A percentile compares a stretch with the other conserved stretches of the same genome.
These are phyloP conservation scores for Lasiodiplodia sp. DNA, from an alignment of 2,329 filamentous ascomycete species.

Conservation along the genomic window DNA sequence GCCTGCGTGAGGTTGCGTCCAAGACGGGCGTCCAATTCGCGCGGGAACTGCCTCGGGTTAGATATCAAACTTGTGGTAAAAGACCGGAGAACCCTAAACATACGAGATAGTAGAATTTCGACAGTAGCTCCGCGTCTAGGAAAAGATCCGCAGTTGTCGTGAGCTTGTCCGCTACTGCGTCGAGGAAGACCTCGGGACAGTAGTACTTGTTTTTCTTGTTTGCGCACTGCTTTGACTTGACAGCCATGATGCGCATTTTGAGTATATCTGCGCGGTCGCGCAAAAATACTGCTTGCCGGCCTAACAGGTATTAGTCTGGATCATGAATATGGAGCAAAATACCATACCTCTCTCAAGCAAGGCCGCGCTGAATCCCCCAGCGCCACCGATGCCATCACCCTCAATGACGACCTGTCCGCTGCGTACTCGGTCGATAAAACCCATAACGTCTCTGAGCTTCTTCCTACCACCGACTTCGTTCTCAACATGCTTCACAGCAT, in stretches of 20 bases:
- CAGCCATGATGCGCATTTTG: conserved; percentile 84
- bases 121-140: conserved; percentile 94
- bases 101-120: conserved; percentile 92
- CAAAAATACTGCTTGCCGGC: conserved; percentile 91
- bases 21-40: conserved; percentile 86
- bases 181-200: conserved; percentile 97
- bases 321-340: neutral
- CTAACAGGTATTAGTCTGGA: conserved; percentile 54
- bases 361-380: conserved; percentile 90
- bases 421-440: conserved; percentile 87
- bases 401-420: conserved; percentile 86
- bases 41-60: conserved; percentile 69
- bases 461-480: conserved; percentile 78
- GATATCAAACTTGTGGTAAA: neutral
- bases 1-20: conserved; percentile 79
- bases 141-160: conserved; percentile 95
- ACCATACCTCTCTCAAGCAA: conserved; percentile 79
- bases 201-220: conserved; percentile 89
- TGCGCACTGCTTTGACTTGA: conserved; percentile 90
- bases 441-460: conserved; percentile 88
- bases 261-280: conserved; percentile 89
- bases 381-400: conserved; percentile 81
- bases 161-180: conserved; percentile 93
- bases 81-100: conserved; percentile 29
- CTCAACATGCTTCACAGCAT: conserved; percentile 78